Conservation (phyloP, 371 early-diverging fungal genomes). For the Coemansia linderi region DNA sequence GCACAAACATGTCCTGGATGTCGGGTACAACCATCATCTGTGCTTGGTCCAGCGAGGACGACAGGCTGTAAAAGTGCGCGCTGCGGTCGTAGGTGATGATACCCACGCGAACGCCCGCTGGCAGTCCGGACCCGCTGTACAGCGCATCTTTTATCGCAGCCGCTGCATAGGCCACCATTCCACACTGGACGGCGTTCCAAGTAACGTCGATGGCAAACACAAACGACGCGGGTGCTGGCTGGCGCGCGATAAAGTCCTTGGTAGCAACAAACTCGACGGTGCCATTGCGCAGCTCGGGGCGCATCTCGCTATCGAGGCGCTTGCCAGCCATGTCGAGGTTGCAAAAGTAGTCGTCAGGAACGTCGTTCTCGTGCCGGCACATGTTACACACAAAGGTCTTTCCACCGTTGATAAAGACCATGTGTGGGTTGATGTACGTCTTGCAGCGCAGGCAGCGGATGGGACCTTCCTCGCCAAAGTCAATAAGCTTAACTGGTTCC, state of each 20-base stretch:
- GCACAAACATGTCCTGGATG: slow-evolving; percentile 89
- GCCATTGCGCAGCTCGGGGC: slow-evolving; percentile 90
- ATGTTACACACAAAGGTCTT: slow-evolving; percentile 89
- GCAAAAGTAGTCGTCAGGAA: slow-evolving; percentile 85
- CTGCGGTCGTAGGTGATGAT: slow-evolving; percentile 88
- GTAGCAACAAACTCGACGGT: slow-evolving; percentile 90
- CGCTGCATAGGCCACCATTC: slow-evolving; percentile 72
- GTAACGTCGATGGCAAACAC: slow-evolving; percentile 95
- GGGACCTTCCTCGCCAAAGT: slow-evolving; percentile 90
- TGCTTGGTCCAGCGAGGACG: slow-evolving; percentile 75
- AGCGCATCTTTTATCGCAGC: slow-evolving; percentile 67
- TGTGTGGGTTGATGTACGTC: slow-evolving; percentile 91
- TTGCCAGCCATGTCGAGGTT: slow-evolving; percentile 90
- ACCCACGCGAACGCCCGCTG: slow-evolving; percentile 70
- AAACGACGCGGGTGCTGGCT: slow-evolving; percentile 70
- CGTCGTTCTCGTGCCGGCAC: slow-evolving; percentile 82
- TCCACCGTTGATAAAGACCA: slow-evolving; percentile 86
- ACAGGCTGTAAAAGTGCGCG: slow-evolving; percentile 95
- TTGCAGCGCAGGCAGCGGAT: slow-evolving; percentile 90
- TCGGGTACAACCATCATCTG: slow-evolving; percentile 97
- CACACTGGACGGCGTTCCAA: slow-evolving; percentile 77
- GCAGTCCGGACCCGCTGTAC: slow-evolving; percentile 64
- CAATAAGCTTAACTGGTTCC: slow-evolving; percentile 79
- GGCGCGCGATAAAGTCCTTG: slow-evolving; percentile 62
- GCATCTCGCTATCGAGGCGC: slow-evolving; percentile 77